Evolutionary conservation across 176 grass and related monocot species (phyloP).

Genomic region (Avena insularis): DNA sequence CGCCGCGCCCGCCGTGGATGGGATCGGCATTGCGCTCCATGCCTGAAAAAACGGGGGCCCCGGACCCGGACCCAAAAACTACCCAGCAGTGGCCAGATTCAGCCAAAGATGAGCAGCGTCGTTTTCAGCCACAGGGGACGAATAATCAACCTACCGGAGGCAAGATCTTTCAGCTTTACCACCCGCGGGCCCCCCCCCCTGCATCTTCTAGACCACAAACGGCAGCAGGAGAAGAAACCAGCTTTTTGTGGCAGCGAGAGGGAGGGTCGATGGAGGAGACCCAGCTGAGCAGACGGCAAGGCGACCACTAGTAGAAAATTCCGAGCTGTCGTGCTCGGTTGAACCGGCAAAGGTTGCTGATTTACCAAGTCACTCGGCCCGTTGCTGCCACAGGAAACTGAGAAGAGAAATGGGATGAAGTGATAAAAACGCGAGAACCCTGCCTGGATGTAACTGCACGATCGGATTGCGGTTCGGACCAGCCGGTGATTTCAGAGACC

Average conservation of each 20-base stretch:
- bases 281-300: slow-evolving; percentile 9
- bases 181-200: neutral
- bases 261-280: neutral
- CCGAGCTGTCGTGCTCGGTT: slow-evolving; percentile 29
- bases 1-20: neutral
- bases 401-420: neutral
- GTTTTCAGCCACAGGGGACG: slow-evolving; percentile 36
- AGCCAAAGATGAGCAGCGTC: slow-evolving; percentile 24
- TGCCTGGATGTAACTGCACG: neutral
- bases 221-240: neutral
- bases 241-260: neutral
- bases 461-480: neutral
- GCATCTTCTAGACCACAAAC: slow-evolving; percentile 26
- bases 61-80: neutral
- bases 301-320: slow-evolving; percentile 29
- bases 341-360: slow-evolving; percentile 50
- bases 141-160: neutral
- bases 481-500: slow-evolving; percentile 5
- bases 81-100: slow-evolving; percentile 37
- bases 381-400: slow-evolving; percentile 9
- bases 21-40: neutral
- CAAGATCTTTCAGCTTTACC: slow-evolving; percentile 40
- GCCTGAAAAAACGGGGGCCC: slow-evolving; percentile 22
- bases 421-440: neutral
- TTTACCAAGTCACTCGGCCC: slow-evolving; percentile 52